phyloP scores from a whole-genome alignment of 2,329 filamentous ascomycete species.

The Fusarium piperis region DNA sequence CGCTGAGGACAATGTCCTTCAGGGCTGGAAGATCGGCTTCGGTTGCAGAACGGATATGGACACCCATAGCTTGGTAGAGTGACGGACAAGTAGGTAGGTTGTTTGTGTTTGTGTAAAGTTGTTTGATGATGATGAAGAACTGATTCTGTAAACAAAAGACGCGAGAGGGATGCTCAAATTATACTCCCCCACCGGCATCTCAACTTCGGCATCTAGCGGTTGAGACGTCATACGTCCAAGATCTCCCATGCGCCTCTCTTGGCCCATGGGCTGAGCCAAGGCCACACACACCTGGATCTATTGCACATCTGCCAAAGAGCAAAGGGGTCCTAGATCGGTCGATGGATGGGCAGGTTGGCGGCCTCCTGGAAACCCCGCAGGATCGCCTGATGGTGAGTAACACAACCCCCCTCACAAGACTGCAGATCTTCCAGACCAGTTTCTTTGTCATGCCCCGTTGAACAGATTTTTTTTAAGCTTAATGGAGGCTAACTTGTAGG shows the following conservation, averaged over 20 bases:
- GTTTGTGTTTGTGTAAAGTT: not conserved
- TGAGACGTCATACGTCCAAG: not conserved
- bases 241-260: not conserved
- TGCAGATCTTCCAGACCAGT: not conserved
- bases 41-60: constrained; percentile 26
- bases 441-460: not conserved
- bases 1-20: constrained; percentile 31
- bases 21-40: constrained; percentile 23
- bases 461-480: not conserved
- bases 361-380: constrained; percentile 6
- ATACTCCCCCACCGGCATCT: not conserved
- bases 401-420: not conserved
- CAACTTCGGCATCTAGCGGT: not conserved
- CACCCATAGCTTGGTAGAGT: constrained; percentile 14
- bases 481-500: not conserved
- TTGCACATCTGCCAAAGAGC: not conserved
- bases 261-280: constrained; percentile 5
- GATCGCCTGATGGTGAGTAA: constrained; percentile 7
- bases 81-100: not conserved
- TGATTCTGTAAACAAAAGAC: not conserved
- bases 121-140: not conserved
- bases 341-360: constrained; percentile 2
- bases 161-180: not conserved
- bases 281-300: not conserved
- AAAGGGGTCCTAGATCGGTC: not conserved